These are phyloP conservation scores for Phtheirospermum japonicum DNA, from an alignment of 257 asterid species.

Conservation along the genomic window DNA sequence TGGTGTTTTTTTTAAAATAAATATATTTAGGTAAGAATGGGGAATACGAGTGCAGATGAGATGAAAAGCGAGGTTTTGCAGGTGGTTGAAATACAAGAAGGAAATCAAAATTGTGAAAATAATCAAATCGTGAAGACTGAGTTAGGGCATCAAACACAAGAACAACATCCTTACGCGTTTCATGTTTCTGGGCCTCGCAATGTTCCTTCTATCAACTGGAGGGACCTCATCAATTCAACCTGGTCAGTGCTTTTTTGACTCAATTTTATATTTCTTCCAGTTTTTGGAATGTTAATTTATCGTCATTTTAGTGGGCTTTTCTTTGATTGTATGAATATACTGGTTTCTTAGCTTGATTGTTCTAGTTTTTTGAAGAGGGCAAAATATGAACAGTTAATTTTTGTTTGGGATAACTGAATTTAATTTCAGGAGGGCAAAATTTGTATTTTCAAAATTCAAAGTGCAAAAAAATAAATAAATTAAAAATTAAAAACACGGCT, in stretches of 20 bases:
- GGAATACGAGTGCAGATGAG: slow-evolving; percentile 40
- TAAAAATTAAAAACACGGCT: no score
- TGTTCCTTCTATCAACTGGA: slow-evolving; percentile 70
- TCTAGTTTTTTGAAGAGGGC: neutral
- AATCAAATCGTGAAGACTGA: slow-evolving; percentile 26
- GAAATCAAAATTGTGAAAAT: slow-evolving; percentile 22
- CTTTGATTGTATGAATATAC: neutral
- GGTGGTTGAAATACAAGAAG: slow-evolving; percentile 35
- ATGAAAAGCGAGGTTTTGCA: slow-evolving; percentile 37
- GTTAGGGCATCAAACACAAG: slow-evolving; percentile 12
- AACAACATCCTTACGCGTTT: slow-evolving; percentile 66
- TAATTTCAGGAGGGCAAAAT: no score
- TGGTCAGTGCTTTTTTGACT: slow-evolving; percentile 41
- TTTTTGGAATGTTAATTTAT: neutral
- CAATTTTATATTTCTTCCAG: neutral
- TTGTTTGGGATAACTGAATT: neutral
- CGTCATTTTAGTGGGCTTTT: neutral
- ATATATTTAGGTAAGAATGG: slow-evolving; percentile 25
- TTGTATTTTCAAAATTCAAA: no score
- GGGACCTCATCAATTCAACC: slow-evolving; percentile 63
- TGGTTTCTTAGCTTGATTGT: slow-evolving; percentile 2
- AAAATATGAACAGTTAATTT: neutral
- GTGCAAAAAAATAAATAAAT: no score
- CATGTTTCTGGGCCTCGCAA: slow-evolving; percentile 80
- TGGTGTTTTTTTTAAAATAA: slow-evolving; percentile 22